phyloP scores from a whole-genome alignment of 2,329 filamentous ascomycete species.

The Xylariaceae sp. region DNA sequence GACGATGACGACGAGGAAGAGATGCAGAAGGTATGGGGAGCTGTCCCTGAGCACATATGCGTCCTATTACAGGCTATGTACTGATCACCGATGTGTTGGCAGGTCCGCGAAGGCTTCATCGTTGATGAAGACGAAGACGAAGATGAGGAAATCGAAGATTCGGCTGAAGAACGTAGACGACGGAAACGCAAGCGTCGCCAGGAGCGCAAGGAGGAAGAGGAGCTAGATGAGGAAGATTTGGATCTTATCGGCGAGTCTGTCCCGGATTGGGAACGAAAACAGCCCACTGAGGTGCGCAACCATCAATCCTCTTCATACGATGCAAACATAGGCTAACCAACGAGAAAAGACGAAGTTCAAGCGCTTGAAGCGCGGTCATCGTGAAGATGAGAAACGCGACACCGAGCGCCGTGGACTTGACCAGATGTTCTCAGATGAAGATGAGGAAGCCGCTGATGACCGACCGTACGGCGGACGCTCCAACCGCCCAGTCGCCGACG shows the following conservation, averaged over 20 bases:
- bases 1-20: constrained; percentile 90
- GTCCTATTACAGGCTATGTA: neutral
- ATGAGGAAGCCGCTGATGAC: constrained; percentile 64
- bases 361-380: constrained; percentile 86
- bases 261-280: constrained; percentile 62
- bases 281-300: constrained; percentile 61
- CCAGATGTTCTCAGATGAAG: constrained; percentile 94
- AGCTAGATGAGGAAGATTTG: constrained; percentile 91
- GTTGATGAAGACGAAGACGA: constrained; percentile 86
- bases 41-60: constrained; percentile 23
- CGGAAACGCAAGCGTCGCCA: constrained; percentile 68
- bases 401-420: constrained; percentile 68
- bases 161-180: constrained; percentile 55
- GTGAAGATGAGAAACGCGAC: constrained; percentile 63
- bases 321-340: constrained; percentile 11
- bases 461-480: constrained; percentile 44
- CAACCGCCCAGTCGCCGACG: constrained; percentile 61
- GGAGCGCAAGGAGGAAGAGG: constrained; percentile 79
- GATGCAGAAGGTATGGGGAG: constrained; percentile 57
- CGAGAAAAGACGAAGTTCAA: constrained; percentile 79
- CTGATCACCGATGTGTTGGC: constrained; percentile 20
- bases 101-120: constrained; percentile 94
- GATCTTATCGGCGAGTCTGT: constrained; percentile 86
- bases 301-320: neutral
- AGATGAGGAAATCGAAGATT: constrained; percentile 61